phyloP scores from a whole-genome alignment of 495 filamentous ascomycete species.

The Talaromyces proteolyticus region DNA sequence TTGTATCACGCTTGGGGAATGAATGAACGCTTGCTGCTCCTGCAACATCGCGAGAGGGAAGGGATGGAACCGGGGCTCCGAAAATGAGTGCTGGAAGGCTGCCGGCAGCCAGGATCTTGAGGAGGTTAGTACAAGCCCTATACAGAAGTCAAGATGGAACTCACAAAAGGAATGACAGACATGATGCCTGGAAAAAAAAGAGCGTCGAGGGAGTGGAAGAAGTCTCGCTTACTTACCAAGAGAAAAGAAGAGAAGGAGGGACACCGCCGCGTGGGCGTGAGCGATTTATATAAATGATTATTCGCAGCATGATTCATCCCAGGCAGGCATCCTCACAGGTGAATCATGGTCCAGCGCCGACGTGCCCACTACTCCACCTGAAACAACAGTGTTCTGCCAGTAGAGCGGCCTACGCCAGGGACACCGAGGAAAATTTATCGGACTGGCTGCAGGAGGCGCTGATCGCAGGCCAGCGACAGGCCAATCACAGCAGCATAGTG shows the following conservation, averaged over 20 bases:
- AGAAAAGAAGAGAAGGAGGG: conserved; percentile 1
- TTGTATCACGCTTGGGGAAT: not conserved
- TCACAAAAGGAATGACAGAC: conserved; percentile 8
- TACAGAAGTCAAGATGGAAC: not conserved
- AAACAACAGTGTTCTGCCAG: too few species aligned
- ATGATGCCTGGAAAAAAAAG: conserved; percentile 7
- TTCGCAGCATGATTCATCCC: too few species aligned
- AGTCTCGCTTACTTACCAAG: conserved; percentile 8
- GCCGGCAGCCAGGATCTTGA: conserved; percentile 8
- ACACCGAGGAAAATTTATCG: not conserved
- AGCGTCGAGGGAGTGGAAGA: conserved; percentile 7
- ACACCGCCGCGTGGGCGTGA: not conserved
- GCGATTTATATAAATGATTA: not conserved
- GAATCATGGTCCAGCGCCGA: too few species aligned
- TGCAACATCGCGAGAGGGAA: conserved; percentile 6
- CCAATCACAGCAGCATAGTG: not conserved
- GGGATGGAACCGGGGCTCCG: conserved; percentile 4
- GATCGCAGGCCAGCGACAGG: conserved; percentile 1
- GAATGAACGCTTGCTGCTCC: conserved; percentile 1
- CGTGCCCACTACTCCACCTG: too few species aligned
- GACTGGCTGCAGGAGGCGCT: not conserved
- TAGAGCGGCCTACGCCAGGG: conserved; percentile 1
- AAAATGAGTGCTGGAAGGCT: conserved; percentile 8
- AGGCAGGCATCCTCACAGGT: too few species aligned
- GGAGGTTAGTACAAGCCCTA: not conserved